A percentile compares a stretch with the other conserved stretches of the same genome.
Conservation (phyloP, 108 stramenopile species). For the Conticribra guillardii region DNA sequence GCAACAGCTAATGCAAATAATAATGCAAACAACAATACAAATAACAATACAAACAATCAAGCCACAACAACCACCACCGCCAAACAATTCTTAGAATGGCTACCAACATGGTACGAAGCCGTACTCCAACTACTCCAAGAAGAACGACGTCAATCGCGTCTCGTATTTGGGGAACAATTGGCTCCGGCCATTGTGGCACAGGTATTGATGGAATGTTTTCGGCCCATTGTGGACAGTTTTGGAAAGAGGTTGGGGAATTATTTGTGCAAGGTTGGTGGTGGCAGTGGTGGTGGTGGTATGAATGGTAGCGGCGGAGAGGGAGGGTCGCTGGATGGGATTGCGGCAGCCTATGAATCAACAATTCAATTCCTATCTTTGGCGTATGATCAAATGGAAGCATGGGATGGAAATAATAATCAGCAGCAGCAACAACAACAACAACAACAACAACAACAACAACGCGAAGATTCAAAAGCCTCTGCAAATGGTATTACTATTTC, state of each 20-base stretch:
- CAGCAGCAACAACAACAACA: too few relatives aligned
- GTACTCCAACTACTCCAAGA: conserved; percentile 65
- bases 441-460: conserved; percentile 7
- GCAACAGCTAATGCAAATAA: neutral
- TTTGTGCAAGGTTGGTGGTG: too few relatives aligned
- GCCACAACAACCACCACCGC: conserved; percentile 4
- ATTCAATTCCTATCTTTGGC: conserved; percentile 81
- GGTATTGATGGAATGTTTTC: conserved; percentile 75
- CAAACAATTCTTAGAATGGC: conserved; percentile 63
- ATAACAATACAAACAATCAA: conserved; percentile 8
- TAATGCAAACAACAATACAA: neutral
- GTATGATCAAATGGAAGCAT: conserved; percentile 74
- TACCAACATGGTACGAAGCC: conserved; percentile 79
- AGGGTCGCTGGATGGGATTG: conserved; percentile 59
- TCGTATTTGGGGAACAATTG: conserved; percentile 73
- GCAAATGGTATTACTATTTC: too few relatives aligned
- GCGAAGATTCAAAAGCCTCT: neutral
- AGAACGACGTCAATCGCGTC: conserved; percentile 68
- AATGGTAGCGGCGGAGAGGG: conserved; percentile 48
- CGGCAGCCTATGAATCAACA: conserved; percentile 75
- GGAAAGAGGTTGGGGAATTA: conserved; percentile 61
- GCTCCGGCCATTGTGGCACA: conserved; percentile 67
- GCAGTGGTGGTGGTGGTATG: too few relatives aligned
- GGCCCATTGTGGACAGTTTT: conserved; percentile 72
- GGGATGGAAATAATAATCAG: conserved; percentile 58